A percentile compares a stretch with the other conserved stretches of the same genome.
These are phyloP conservation scores for Talaromyces sp. DNA, from an alignment of 2,329 filamentous ascomycete species.

Conservation along the genomic window DNA sequence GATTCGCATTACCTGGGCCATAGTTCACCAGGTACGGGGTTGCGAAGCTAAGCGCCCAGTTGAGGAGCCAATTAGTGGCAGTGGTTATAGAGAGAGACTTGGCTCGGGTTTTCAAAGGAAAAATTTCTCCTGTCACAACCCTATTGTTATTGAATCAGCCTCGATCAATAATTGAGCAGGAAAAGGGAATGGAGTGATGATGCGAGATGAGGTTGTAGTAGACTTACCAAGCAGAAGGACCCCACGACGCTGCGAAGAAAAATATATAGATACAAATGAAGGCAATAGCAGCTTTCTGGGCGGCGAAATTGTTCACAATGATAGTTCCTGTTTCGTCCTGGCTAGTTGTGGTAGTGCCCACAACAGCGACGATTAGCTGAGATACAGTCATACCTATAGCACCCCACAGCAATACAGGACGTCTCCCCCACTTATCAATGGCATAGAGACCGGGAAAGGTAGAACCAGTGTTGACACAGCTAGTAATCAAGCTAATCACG, in stretches of 20 bases:
- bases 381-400: constrained; percentile 43
- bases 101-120: constrained; percentile 45
- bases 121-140: constrained; percentile 46
- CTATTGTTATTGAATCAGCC: neutral
- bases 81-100: constrained; percentile 50
- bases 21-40: constrained; percentile 75
- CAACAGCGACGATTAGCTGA: constrained; percentile 44
- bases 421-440: constrained; percentile 47
- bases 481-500: constrained; percentile 45
- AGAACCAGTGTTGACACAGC: constrained; percentile 44
- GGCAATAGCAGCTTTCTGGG: constrained; percentile 42
- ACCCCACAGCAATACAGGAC: constrained; percentile 44
- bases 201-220: no score
- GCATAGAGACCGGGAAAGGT: constrained; percentile 46
- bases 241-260: constrained; percentile 45
- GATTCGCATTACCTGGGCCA: constrained; percentile 62
- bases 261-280: constrained; percentile 45
- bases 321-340: constrained; percentile 28
- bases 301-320: constrained; percentile 40
- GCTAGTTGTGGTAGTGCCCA: constrained; percentile 38
- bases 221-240: constrained; percentile 28
- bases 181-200: neutral
- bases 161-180: no score
- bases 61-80: constrained; percentile 55
- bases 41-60: constrained; percentile 75